Evolutionary conservation across 345 rosid species (phyloP).

Genomic region (Bruguiera gymnorhiza): DNA sequence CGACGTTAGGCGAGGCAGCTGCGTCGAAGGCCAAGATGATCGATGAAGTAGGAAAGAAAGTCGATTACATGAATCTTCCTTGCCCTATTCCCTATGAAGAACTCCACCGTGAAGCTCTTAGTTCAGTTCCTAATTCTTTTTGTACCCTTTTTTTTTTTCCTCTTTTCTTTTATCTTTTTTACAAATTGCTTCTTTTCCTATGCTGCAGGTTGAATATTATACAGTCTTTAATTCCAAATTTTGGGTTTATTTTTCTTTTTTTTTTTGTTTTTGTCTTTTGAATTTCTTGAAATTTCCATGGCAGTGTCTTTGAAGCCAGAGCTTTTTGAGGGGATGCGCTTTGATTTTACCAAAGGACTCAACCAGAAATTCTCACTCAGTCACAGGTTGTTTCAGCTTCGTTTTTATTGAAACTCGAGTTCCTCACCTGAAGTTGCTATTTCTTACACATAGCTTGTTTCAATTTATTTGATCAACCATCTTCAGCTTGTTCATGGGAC

Average conservation of each 20-base stretch:
- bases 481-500: constrained; percentile 84
- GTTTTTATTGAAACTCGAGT: not conserved
- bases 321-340: constrained; percentile 88
- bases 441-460: not conserved
- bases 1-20: constrained; percentile 28
- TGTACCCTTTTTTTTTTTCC: not conserved
- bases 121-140: constrained; percentile 29
- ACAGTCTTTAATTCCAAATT: not conserved
- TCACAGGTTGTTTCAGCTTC: constrained; percentile 56
- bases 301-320: constrained; percentile 97
- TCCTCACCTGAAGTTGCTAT: not conserved
- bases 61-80: constrained; percentile 69
- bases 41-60: constrained; percentile 45
- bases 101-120: constrained; percentile 82
- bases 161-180: not conserved
- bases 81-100: constrained; percentile 91
- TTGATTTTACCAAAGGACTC: constrained; percentile 85
- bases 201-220: not conserved
- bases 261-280: not conserved
- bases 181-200: not conserved
- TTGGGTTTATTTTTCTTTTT: not conserved
- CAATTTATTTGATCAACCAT: constrained; percentile 6
- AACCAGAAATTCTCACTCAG: constrained; percentile 86
- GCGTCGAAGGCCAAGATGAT: constrained; percentile 12
- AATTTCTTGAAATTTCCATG: not conserved